Base-by-base conservation (phyloP, 2,329 filamentous ascomycete species). In the Talaromyces sp. region DNA sequence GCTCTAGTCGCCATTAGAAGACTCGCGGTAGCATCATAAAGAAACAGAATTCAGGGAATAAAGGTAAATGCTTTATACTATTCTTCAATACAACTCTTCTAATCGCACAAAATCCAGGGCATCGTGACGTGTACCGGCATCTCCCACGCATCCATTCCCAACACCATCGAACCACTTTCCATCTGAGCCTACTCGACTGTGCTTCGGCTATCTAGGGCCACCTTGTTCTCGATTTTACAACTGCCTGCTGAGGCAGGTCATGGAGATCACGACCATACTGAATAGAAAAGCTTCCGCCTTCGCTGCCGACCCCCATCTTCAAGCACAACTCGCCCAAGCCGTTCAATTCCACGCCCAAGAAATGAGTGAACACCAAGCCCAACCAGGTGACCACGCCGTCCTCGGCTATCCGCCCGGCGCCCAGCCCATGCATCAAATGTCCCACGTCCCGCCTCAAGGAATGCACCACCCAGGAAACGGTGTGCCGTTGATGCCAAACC, bases 311-410 rank as follows among this genome's bases (percentile, higher is more conserved):
- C 70, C 72, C 58, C 75, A 75, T 64, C 69, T 76, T 56, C 78
- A 79, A 62, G 74, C 78, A 62, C 77, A 79, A 56, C 72, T 78
- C 57, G 66, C 70, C 51, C 77, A 77, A 61, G 69, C 72, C 57
- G 66, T 70, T 61, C 75, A 76, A 41, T 69, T 76, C 61, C 72
- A 75, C 62, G 68, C 67, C 27, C 68, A 70, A 58, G 82, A 84
- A 72, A 84, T 79, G 71, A 82, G 82, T 62, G 84, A 86, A 66
- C 82, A 83, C 63, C 82, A 80, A 65, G 80, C 83, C 60, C 83
- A 85, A 67, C 74, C 79, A 29, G 83, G 80, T 60, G 82, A 84
- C 64, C 79, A 80, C 38, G 80, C 82, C 52, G 83, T 83, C 63
- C 76, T 82, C 62, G 83, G 83, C 66, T 85, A 83, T 56, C 82